Evolutionary conservation across 78 protist species (phyloP), one percentile per base, ranked within the genome.

Genomic region (Bigelowiella natans): DNA sequence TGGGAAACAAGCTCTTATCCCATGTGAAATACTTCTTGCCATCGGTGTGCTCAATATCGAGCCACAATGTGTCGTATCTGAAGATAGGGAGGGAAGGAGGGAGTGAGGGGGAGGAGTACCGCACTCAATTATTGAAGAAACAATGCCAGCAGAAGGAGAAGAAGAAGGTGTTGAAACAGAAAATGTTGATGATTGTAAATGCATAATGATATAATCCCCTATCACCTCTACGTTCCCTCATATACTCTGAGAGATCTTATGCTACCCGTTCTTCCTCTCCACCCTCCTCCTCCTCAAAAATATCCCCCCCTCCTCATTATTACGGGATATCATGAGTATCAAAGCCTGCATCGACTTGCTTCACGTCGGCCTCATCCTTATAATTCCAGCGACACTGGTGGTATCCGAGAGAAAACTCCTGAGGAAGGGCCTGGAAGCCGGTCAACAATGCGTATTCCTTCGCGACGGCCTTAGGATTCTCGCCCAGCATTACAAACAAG

Each of bases 371-470:
- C 83, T 95, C 89, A 82, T 94, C 91, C 73, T 94, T 92, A 94
- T 98, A 98, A 92, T 98, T 98, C 99, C 99, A 98, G 36, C 99
- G 94, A 89, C 98, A 98, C 95, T 98, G 99, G 93, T 98, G 99
- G 91, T 97, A 98, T 3, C 97, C 99, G 1, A 98, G 83, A 1
- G 98, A 1, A 39, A 95, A 97, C 82, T 91, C 34, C 37, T 95
- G 99, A 29, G 99, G 99, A 31, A 98, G 89, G 37, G 91, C 82
- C 11, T 97, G 84, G 2, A 85, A 31, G 28, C 99, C 99, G 7
- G 98, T 95, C 3, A 98, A 34, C 1, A 1, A 0, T 0, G 95
- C 91, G 91, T 96, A 95, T 90, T 97, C 96, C 82, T 31, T 31
- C 36, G 93, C 39, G 28, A 97, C 90, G 1, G 86, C 85, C 1